Evolutionary conservation across 495 filamentous ascomycete species (phyloP).

Genomic region (Penicillium lagena): DNA sequence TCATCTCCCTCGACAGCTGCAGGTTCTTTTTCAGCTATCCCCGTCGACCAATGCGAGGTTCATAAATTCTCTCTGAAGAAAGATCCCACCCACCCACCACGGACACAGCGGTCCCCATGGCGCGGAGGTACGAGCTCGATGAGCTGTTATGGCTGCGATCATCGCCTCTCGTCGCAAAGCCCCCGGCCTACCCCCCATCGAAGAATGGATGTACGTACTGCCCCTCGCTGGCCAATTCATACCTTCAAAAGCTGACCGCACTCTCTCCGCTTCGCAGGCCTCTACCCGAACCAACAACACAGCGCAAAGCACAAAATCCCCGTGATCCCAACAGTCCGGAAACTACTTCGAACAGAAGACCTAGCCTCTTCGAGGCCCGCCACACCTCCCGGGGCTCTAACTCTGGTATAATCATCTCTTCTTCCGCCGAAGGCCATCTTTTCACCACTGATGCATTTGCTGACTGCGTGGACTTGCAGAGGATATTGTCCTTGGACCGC

Average conservation of each 20-base stretch:
- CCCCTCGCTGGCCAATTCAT: slow-evolving; percentile 9
- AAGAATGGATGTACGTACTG: slow-evolving; percentile 79
- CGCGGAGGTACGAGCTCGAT: slow-evolving; percentile 68
- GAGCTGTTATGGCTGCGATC: slow-evolving; percentile 70
- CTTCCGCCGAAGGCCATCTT: slow-evolving; percentile 7
- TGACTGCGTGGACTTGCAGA: slow-evolving; percentile 40
- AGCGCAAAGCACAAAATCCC: slow-evolving; percentile 39
- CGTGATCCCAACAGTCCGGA: slow-evolving; percentile 39
- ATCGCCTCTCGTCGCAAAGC: slow-evolving; percentile 82
- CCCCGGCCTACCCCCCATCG: slow-evolving; percentile 73
- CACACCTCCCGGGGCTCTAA: slow-evolving; percentile 58
- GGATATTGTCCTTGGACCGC: slow-evolving; percentile 84
- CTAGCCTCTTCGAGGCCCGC: slow-evolving; percentile 53
- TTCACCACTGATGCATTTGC: slow-evolving; percentile 7
- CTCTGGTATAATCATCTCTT: slow-evolving; percentile 34
- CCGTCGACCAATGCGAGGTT: slow-evolving; percentile 26
- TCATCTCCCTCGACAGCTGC: neutral
- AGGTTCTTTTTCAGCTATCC: neutral
- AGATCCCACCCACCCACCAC: slow-evolving; percentile 19
- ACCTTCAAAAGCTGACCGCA: slow-evolving; percentile 18
- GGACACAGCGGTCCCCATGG: slow-evolving; percentile 33
- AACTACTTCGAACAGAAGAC: slow-evolving; percentile 44
- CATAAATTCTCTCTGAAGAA: slow-evolving; percentile 18
- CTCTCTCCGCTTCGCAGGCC: slow-evolving; percentile 21
- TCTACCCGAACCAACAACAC: slow-evolving; percentile 39